Evolutionary conservation across 768 basidiomycete species (phyloP).

Genomic region (Asterophora lycoperdoides): DNA sequence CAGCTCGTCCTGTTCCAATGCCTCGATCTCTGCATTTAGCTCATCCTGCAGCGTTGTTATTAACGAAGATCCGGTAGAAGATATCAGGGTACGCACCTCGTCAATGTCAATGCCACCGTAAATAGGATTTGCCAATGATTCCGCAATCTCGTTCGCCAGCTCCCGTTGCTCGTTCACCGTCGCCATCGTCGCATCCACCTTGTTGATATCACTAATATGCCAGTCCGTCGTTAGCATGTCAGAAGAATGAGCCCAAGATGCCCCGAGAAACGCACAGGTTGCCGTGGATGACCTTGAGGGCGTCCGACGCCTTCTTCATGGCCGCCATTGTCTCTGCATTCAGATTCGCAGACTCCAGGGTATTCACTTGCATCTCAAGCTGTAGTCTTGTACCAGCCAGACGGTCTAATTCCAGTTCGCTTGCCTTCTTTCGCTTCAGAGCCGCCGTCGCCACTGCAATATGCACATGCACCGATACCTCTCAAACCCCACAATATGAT

Average conservation of each 20-base stretch:
- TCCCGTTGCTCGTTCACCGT: conserved; percentile 87
- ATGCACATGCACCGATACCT: conserved; percentile 8
- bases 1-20: conserved; percentile 84
- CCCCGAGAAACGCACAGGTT: conserved; percentile 62
- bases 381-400: conserved; percentile 84
- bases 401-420: conserved; percentile 82
- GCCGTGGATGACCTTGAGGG: conserved; percentile 84
- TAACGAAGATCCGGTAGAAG: conserved; percentile 1
- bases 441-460: conserved; percentile 79
- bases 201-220: conserved; percentile 64
- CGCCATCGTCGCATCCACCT: conserved; percentile 88
- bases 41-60: conserved; percentile 52
- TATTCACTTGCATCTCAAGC: conserved; percentile 94
- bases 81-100: conserved; percentile 49
- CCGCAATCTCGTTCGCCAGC: conserved; percentile 88
- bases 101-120: conserved; percentile 56
- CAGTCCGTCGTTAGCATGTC: neutral
- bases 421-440: conserved; percentile 88
- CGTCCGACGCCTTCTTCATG: conserved; percentile 94
- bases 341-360: conserved; percentile 94
- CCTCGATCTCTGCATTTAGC: conserved; percentile 73
- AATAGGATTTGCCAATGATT: conserved; percentile 74
- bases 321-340: conserved; percentile 96
- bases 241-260: neutral
- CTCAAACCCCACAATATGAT: conserved; percentile 2